phyloP scores from a whole-genome alignment of 2,329 filamentous ascomycete genomes.

The Stemphylium lycopersici region DNA sequence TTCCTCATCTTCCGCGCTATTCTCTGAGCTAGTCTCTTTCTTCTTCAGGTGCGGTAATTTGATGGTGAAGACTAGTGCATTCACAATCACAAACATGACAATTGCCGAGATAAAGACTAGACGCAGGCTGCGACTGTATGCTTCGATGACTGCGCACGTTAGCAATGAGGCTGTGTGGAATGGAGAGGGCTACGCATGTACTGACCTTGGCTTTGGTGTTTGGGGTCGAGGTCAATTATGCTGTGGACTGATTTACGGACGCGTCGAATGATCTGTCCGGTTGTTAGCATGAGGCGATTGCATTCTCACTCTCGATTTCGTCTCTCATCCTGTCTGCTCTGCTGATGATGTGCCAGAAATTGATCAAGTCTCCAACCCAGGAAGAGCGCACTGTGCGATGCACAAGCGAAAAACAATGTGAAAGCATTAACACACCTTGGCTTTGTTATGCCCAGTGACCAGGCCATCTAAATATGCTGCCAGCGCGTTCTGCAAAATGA shows the following conservation, averaged over 20 bases:
- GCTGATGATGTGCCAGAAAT: not conserved
- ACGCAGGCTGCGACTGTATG: slow-evolving; percentile 47
- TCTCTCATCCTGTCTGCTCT: not conserved
- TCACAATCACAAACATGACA: slow-evolving; percentile 56
- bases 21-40: slow-evolving; percentile 18
- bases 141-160: slow-evolving; percentile 44
- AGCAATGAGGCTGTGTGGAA: slow-evolving; percentile 28
- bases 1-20: slow-evolving; percentile 11
- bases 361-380: too few relatives aligned
- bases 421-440: slow-evolving; percentile 44
- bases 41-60: slow-evolving; percentile 57
- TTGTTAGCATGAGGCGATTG: slow-evolving; percentile 7
- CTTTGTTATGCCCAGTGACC: slow-evolving; percentile 66
- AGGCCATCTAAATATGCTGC: slow-evolving; percentile 63
- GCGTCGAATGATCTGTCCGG: slow-evolving; percentile 50
- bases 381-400: too few relatives aligned
- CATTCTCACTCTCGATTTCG: not conserved
- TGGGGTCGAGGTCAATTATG: slow-evolving; percentile 53
- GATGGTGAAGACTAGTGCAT: slow-evolving; percentile 59
- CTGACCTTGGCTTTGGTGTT: slow-evolving; percentile 56
- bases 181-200: not conserved
- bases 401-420: too few relatives aligned
- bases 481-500: slow-evolving; percentile 75
- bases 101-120: slow-evolving; percentile 54
- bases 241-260: slow-evolving; percentile 59